Percentiles rank a stretch among this genome's conserved stretches.
phyloP scores from a whole-genome alignment of 2,329 filamentous ascomycete species.

The Fusarium dlaminii region DNA sequence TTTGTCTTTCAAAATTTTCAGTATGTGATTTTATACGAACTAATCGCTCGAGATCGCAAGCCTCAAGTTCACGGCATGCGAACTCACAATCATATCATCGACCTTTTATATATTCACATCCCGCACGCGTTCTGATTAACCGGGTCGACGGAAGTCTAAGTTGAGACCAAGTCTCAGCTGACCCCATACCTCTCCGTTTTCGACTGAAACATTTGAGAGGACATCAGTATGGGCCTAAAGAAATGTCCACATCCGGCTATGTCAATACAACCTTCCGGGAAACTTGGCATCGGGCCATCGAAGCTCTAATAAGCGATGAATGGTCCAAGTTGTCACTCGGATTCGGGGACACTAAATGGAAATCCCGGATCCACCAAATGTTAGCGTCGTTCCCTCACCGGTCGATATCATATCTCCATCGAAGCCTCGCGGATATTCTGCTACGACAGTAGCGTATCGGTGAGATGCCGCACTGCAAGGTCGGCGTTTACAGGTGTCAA shows the following conservation, averaged over 20 bases:
- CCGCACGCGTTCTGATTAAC: background rate
- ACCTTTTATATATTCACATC: background rate
- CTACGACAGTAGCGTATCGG: background rate
- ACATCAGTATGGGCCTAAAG: background rate
- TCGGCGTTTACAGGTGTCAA: background rate
- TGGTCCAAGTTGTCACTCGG: background rate
- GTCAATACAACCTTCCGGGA: background rate
- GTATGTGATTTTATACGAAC: background rate
- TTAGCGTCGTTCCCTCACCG: background rate
- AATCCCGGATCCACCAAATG: background rate
- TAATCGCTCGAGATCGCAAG: too few relatives aligned
- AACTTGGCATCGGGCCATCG: background rate
- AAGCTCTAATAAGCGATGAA: background rate
- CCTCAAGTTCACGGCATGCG: background rate
- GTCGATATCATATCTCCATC: background rate
- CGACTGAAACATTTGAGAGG: background rate
- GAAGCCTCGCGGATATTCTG: too few relatives aligned
- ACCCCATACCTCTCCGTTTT: constrained; percentile 1
- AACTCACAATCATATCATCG: background rate
- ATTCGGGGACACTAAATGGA: background rate
- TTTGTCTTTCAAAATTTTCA: background rate
- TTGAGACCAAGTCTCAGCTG: constrained; percentile 7
- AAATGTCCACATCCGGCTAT: background rate
- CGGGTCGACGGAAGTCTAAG: background rate
- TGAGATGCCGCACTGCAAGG: background rate